phyloP scores from a whole-genome alignment of 2,329 filamentous ascomycete genomes.

The Fusarium denticulatum region DNA sequence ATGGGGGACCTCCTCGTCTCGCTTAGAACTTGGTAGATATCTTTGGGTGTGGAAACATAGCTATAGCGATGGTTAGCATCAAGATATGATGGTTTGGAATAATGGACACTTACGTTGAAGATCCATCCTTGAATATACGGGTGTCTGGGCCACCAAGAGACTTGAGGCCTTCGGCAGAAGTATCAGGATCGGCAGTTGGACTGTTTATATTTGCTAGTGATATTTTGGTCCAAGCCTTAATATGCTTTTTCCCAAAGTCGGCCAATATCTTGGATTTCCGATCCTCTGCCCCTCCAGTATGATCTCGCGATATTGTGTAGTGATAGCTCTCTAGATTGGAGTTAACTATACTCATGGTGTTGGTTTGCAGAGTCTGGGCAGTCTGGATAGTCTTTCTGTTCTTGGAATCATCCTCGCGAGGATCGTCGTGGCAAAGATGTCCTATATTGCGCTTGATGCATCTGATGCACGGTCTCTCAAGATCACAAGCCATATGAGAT shows the following conservation, averaged over 20 bases:
- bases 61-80: no score
- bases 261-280: background rate
- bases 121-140: no score
- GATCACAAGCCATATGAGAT: background rate
- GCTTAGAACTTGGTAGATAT: no score
- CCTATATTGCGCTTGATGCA: background rate
- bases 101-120: no score
- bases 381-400: background rate
- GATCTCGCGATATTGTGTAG: background rate
- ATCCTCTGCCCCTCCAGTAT: background rate
- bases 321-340: rapidly evolving
- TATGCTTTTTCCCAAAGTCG: background rate
- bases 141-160: no score
- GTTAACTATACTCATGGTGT: rapidly evolving
- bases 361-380: rapidly evolving
- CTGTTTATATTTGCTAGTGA: background rate
- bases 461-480: background rate
- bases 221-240: rapidly evolving
- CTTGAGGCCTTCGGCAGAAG: no score
- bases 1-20: no score
- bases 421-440: background rate
- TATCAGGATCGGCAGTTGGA: background rate
- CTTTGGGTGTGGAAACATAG: no score
- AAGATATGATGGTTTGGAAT: no score
- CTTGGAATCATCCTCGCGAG: background rate